phyloP scores from a whole-genome alignment of 176 grass and related monocot genomes.

The Rhynchospora tenuis region DNA sequence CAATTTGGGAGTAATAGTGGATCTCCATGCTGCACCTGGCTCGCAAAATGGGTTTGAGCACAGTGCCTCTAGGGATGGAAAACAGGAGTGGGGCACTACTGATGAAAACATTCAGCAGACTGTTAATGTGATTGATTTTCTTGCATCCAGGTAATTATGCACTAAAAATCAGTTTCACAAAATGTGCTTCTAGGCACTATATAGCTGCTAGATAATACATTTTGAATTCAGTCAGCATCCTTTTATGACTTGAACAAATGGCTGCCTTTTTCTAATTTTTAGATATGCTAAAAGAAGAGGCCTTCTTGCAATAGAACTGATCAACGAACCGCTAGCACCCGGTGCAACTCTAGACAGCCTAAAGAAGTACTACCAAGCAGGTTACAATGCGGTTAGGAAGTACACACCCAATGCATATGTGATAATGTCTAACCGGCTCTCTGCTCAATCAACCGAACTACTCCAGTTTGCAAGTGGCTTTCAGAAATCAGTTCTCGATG shows the following conservation, averaged over 20 bases:
- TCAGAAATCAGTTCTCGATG: constrained; percentile 23
- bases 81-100: constrained; percentile 35
- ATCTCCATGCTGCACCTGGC: constrained; percentile 48
- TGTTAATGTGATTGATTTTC: constrained; percentile 30
- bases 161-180: neutral
- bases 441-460: constrained; percentile 20
- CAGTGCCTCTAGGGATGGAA: constrained; percentile 41
- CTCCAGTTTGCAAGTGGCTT: constrained; percentile 29
- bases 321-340: constrained; percentile 54
- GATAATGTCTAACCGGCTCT: constrained; percentile 61
- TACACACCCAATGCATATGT: constrained; percentile 50
- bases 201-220: neutral
- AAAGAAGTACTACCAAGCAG: constrained; percentile 51
- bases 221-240: neutral
- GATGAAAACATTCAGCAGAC: constrained; percentile 36
- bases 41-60: constrained; percentile 42
- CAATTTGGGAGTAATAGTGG: constrained; percentile 43
- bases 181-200: neutral
- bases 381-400: constrained; percentile 50
- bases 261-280: neutral
- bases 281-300: constrained; percentile 41
- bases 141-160: constrained; percentile 23
- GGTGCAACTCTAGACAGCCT: constrained; percentile 34
- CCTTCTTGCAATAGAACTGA: constrained; percentile 56
- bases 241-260: neutral